Evolutionary conservation across 2,329 filamentous ascomycete species (phyloP), one percentile per base, ranked within the genome.

Genomic region (Penicillium expansum): DNA sequence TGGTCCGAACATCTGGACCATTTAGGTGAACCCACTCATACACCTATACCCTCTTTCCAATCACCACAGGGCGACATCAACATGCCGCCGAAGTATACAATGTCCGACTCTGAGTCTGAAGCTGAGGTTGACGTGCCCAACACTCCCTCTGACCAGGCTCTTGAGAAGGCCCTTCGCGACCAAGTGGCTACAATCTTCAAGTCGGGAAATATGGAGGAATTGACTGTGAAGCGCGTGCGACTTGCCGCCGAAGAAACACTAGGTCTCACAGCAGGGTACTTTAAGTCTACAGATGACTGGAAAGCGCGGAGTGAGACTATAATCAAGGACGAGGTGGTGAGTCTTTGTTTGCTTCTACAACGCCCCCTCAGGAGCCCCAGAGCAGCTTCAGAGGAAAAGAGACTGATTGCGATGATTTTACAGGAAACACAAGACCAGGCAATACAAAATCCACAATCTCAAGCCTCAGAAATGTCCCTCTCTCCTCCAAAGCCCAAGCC

Each of bases 171-270:
- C 20, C 62, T 79, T 43, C 73, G 76, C 41, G 68, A 75, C 52
- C 67, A 70, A 14, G 75, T 78, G 32, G 67, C 67, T 14, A 60
- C 63, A n/a, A 66, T 76, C 47, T 75, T 68, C 63, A 65, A 68
- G 29, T 62, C 67, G 1, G 74, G 72, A 8, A 75, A 82, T 20
- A 68, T 72, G 32, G 79, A 83, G 6, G 78, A 83, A 49, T 70
- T 86, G 59, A 86, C 84, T 0, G 76, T 86, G 51, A 86, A 84
- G 60, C 76, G 77, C 53, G 80, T 86, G 49, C 81, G 85, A 48
- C 66, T 74, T 30, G 77, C 77, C 24, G 80, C 79, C 4, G 84
- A 86, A 67, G 71, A 78, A 55, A 69, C 78, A 48, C 69, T 87
- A 11, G 77, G 76, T 32, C 71, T 87, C 22, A 74, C 78, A 8